Percentiles rank a stretch among this genome's conserved stretches.
These are phyloP conservation scores for Hysterangium stoloniferum DNA, from an alignment of 768 basidiomycete genomes.

Conservation along the genomic window DNA sequence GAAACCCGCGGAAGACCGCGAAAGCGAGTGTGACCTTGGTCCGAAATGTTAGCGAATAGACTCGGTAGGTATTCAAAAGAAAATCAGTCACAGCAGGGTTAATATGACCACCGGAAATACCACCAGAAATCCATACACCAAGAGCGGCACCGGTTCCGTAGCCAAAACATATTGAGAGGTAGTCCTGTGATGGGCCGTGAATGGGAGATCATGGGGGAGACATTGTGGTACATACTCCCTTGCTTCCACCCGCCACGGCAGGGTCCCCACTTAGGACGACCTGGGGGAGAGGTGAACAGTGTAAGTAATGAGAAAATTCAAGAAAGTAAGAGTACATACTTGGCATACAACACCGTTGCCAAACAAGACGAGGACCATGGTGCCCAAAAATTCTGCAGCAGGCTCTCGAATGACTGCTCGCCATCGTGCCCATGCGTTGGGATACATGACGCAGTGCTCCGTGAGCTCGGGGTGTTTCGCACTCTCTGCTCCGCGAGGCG, in stretches of 20 bases:
- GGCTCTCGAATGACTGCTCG: conserved; percentile 16
- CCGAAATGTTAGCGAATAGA: background rate
- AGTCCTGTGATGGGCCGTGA: conserved; percentile 33
- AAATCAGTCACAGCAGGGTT: conserved; percentile 26
- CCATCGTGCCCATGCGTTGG: conserved; percentile 6
- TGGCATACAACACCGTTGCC: conserved; percentile 19
- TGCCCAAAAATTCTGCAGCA: conserved; percentile 21
- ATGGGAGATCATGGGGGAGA: too few species aligned
- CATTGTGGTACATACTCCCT: conserved; percentile 20
- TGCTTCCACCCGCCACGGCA: conserved; percentile 17
- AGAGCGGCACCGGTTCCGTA: conserved; percentile 55
- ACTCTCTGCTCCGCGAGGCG: too few species aligned
- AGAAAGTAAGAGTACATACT: background rate
- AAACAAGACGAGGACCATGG: conserved; percentile 20
- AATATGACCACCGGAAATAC: conserved; percentile 63
- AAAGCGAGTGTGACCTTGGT: conserved; percentile 60
- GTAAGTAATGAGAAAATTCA: background rate
- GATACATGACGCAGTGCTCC: background rate
- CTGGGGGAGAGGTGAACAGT: background rate
- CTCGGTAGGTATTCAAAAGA: background rate
- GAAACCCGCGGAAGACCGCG: conserved; percentile 64
- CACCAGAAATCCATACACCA: conserved; percentile 60
- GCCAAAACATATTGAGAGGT: conserved; percentile 42
- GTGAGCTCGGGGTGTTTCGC: too few species aligned
- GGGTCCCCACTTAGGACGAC: conserved; percentile 16